A percentile compares a stretch with the other conserved stretches of the same genome.
These are phyloP conservation scores for Acacia melanoxylon DNA, from an alignment of 306 rosid species.

Conservation along the genomic window DNA sequence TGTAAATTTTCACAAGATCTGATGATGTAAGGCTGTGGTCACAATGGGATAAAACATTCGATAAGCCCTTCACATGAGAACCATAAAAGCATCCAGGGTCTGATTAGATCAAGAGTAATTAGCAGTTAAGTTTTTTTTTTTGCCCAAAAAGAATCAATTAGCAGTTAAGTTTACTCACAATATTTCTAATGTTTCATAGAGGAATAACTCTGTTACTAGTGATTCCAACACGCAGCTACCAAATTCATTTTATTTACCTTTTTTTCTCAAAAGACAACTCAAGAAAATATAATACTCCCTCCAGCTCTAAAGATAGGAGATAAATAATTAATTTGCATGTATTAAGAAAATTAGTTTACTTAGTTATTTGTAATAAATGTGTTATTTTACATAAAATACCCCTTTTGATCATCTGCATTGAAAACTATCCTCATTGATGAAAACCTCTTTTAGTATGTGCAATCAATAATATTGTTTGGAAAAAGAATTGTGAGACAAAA, in stretches of 20 bases:
- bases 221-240: not conserved
- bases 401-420: too few species aligned
- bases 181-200: not conserved
- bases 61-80: not conserved
- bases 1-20: conserved; percentile 27
- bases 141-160: too few species aligned
- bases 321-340: too few species aligned
- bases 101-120: not conserved
- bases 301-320: too few species aligned
- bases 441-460: too few species aligned
- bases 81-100: not conserved
- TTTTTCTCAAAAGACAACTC: not conserved
- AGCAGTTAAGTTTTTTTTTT: not conserved
- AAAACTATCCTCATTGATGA: too few species aligned
- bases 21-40: not conserved
- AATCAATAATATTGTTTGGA: too few species aligned
- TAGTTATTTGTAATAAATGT: too few species aligned
- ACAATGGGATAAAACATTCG: not conserved
- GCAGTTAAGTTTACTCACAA: not conserved
- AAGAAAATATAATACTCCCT: not conserved
- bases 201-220: conserved; percentile 1
- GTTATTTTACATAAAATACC: too few species aligned
- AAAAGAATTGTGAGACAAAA: too few species aligned
- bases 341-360: too few species aligned
- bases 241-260: not conserved